A percentile compares a stretch with the other conserved stretches of the same genome.
Conservation (phyloP, 2,329 filamentous ascomycete genomes). For the Xylariaceae sp. region DNA sequence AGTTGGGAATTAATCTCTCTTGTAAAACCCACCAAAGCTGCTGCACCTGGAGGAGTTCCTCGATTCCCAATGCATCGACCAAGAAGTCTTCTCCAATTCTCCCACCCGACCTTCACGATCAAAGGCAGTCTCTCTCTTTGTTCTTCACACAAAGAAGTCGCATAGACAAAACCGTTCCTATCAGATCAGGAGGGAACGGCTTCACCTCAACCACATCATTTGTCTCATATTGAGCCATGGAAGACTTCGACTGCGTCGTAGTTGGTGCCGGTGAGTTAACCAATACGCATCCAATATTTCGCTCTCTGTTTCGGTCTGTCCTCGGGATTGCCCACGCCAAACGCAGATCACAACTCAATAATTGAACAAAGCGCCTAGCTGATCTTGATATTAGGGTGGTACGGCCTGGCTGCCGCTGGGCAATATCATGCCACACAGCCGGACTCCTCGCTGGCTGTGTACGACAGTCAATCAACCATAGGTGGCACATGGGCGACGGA, state of each 20-base stretch:
- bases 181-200: background rate
- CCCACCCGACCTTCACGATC: no score
- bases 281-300: background rate
- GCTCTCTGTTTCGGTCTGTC: background rate
- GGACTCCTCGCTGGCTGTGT: constrained; percentile 47
- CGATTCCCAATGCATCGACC: no score
- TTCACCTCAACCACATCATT: background rate
- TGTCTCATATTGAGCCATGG: constrained; percentile 30
- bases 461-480: constrained; percentile 52
- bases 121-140: background rate
- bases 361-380: constrained; percentile 1
- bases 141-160: background rate
- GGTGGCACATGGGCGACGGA: constrained; percentile 68
- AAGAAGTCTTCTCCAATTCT: no score
- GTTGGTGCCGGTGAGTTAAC: constrained; percentile 47
- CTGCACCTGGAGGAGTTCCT: no score
- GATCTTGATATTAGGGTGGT: constrained; percentile 37
- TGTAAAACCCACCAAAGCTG: no score
- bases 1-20: no score
- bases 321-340: background rate
- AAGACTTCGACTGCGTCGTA: constrained; percentile 43
- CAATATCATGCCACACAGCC: constrained; percentile 57
- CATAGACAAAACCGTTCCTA: background rate
- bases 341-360: background rate
- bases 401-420: constrained; percentile 57